Conservation (phyloP, 495 filamentous ascomycete species). For the Rusavskia elegans region DNA sequence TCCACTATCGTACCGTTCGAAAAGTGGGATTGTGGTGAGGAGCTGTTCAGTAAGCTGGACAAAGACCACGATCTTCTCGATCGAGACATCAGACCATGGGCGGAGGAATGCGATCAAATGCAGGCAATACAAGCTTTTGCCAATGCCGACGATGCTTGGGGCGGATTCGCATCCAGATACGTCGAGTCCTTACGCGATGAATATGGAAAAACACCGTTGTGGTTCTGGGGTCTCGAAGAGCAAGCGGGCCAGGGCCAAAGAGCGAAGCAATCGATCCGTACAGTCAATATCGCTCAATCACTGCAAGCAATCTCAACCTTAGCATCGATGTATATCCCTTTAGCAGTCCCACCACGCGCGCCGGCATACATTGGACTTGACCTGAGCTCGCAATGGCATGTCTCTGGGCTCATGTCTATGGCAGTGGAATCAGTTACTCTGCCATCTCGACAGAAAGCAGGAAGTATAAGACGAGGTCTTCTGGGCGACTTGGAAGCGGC, state of each 20-base stretch:
- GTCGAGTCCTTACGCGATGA: constrained; percentile 75
- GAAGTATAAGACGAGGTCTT: constrained; percentile 27
- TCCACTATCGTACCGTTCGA: constrained; percentile 71
- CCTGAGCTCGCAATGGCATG: constrained; percentile 59
- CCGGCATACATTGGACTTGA: constrained; percentile 50
- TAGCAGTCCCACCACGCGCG: constrained; percentile 44
- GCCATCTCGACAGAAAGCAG: constrained; percentile 51
- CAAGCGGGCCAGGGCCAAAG: constrained; percentile 28
- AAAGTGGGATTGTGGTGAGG: constrained; percentile 60
- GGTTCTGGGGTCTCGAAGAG: constrained; percentile 72
- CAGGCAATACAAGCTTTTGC: constrained; percentile 76
- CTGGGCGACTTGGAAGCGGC: constrained; percentile 51
- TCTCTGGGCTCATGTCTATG: constrained; percentile 56
- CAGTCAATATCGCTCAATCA: constrained; percentile 55
- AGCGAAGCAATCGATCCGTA: constrained; percentile 36
- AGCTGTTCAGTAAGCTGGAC: constrained; percentile 68
- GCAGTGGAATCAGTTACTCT: constrained; percentile 70
- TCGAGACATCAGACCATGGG: constrained; percentile 69
- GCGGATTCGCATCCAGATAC: constrained; percentile 68
- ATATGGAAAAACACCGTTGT: constrained; percentile 70
- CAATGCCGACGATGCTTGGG: constrained; percentile 80
- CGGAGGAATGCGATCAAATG: constrained; percentile 85
- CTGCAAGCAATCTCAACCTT: constrained; percentile 49
- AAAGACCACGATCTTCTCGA: constrained; percentile 79
- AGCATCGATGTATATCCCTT: constrained; percentile 64